Base-by-base conservation (phyloP, 345 rosid species). In the Corymbia maculata region DNA sequence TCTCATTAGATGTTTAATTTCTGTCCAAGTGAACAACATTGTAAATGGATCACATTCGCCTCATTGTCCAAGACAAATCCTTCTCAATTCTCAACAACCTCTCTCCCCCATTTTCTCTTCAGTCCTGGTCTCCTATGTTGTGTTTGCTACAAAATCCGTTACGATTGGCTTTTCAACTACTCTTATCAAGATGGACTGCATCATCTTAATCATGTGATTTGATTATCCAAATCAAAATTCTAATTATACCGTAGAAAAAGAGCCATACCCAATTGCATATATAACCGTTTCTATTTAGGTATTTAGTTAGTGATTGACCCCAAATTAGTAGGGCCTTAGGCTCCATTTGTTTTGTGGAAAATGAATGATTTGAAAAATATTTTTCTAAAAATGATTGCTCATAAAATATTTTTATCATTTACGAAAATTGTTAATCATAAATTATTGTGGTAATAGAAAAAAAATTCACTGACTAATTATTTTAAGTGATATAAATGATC, bases 401-500 rank as follows among this genome's bases (percentile, higher is more conserved):
- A 55, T 0, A 22, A 22, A 55, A 55, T 55, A 22, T 55, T 55
- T 55, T 12, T 2, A 1, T 22, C 0, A 12, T 22, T 12, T 4
- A 21, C 1, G 2, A 55, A 55, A 55, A 8, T 55, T 21, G 28
- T 22, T 22, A 55, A 28, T 21, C 6, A 22, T 55, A 55, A 55
- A 22, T 55, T 55, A 1, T 55, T 55, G 5, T 22, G 22, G 61
- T 55, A 11, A 55, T 55, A 36, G 61, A 55, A 55, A 55, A 21
- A 8, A 21, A 1, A 21, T 55, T 55, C 28, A 55, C 24, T 0
- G 0, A 55, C 61, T 55, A 55, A 55, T 4, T 55, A 55, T 22
- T 55, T 55, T 55, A 0, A 55, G 61, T 0, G 11, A 22, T 22
- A 22, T 0, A 0, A 9, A 6, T 0, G 61, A 55, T 22, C 6